Conservation (phyloP, 345 rosid species). For the Citrus reticulata region DNA sequence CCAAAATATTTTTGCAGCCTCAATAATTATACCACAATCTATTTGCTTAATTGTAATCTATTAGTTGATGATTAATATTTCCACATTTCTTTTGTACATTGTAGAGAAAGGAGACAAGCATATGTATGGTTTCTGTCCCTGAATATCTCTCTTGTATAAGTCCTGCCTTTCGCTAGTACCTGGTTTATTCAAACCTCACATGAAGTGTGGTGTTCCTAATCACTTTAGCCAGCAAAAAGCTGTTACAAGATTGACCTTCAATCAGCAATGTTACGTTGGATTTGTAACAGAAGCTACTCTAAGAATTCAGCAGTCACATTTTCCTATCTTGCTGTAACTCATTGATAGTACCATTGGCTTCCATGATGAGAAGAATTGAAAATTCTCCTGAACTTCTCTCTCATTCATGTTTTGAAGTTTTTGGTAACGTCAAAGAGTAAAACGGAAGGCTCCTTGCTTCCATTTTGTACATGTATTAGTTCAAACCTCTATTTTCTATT, state of each 20-base stretch:
- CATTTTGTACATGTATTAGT: background rate
- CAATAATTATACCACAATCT: background rate
- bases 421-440: background rate
- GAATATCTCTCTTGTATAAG: background rate
- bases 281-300: background rate
- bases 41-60: background rate
- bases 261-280: background rate
- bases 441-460: background rate
- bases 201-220: background rate
- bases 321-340: background rate
- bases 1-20: background rate
- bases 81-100: background rate
- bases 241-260: background rate
- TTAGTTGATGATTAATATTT: background rate
- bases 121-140: background rate
- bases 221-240: background rate
- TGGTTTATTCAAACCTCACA: background rate
- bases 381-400: background rate
- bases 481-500: conserved; percentile 12
- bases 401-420: background rate
- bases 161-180: background rate
- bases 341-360: background rate
- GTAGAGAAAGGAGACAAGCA: background rate
- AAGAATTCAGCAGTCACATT: background rate
- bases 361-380: background rate